Base-by-base conservation (phyloP, 768 basidiomycete species). In the Nevesoporus exiguus region DNA sequence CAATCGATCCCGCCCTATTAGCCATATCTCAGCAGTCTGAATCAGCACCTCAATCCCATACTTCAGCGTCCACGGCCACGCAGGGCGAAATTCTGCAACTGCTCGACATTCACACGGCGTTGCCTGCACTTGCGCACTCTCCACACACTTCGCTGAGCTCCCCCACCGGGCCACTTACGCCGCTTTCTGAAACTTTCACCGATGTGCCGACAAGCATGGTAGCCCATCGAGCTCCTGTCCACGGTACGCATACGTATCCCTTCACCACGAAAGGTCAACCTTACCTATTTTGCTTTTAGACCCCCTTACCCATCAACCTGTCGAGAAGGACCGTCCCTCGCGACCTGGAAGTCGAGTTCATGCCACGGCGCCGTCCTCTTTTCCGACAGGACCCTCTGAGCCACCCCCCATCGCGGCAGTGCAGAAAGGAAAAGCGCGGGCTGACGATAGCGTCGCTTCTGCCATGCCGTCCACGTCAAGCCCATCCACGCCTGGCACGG, bases 101-200 rank as follows among this genome's bases (percentile, higher is more conserved):
- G n/a, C 25, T 47, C 10, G 51, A 55, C 31, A 39, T 53, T 17
- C 39, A 25, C 42, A 29, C 56, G n/a, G 57, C 56, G 11, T 59
- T 33, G 37, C 65, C 70, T 8, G 60, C 58, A 6, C 61, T 71
- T 15, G 19, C 52, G 24, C 54, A 57, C 34, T 72, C 73, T 19
- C 68, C 69, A 5, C 66, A 66, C 17, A 66, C 68, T 0, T 72
- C 72, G 22, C 45, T 57, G 45, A 73, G 71, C 48, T 73, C 71
- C 21, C 53, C 63, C 46, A 59, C 63, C 19, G 68, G 56, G 24
- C 68, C 70, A 17, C 52, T 54, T 11, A 66, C 68, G 5, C 70
- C 70, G 2, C 50, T 40, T 37, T 57, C 56, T 21, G 61, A 66
- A n/a, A 15, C 51, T 13, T 56, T 53, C 10, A 27, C 19, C 14